phyloP scores from a whole-genome alignment of 2,329 filamentous ascomycete genomes.

The Diaporthe sp. region DNA sequence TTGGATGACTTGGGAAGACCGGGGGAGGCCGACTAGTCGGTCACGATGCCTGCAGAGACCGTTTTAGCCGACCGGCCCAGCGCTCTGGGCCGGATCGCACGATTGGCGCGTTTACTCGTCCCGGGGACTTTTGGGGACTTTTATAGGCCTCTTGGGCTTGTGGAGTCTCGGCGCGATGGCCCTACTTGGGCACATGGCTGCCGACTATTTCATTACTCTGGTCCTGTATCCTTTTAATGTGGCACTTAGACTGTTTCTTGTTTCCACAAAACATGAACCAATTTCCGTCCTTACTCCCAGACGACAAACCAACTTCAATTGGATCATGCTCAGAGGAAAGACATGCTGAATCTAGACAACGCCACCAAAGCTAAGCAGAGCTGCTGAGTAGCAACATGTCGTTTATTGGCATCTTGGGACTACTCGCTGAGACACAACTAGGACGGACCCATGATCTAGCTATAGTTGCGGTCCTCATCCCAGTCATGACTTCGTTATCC shows the following conservation, averaged over 20 bases:
- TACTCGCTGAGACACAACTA: not conserved
- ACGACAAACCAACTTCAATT: not conserved
- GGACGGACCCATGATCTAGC: not conserved
- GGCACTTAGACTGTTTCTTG: not conserved
- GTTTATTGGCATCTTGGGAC: not conserved
- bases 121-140: slow-evolving; percentile 38
- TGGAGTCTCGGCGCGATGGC: not conserved
- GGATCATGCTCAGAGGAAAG: not conserved
- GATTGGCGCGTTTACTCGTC: slow-evolving; percentile 20
- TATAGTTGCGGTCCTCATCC: not conserved
- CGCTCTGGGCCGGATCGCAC: not conserved
- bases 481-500: not conserved
- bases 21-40: slow-evolving; percentile 15
- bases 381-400: not conserved
- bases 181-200: not conserved
- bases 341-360: not conserved
- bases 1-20: not conserved
- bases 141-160: slow-evolving; percentile 40
- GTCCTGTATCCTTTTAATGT: not conserved
- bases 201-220: not conserved
- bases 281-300: not conserved
- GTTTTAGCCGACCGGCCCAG: slow-evolving; percentile 6
- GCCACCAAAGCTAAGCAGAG: not conserved
- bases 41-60: slow-evolving; percentile 14
- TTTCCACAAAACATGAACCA: not conserved